phyloP scores from a whole-genome alignment of 495 filamentous ascomycete genomes.

The Cairneyella variabilis region DNA sequence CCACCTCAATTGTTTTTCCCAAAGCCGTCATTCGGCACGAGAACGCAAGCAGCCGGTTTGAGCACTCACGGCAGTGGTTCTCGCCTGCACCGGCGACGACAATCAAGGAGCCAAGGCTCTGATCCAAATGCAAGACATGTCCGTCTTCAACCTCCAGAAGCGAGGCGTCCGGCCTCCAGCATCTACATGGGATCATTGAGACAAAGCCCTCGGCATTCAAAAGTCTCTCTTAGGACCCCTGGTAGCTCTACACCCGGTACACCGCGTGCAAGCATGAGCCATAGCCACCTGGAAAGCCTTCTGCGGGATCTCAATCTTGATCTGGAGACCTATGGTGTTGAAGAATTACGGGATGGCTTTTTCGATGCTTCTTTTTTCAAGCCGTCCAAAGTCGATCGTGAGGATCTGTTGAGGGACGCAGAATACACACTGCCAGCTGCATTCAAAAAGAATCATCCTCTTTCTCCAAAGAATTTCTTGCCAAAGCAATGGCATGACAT shows the following conservation, averaged over 20 bases:
- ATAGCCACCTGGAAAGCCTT: constrained; percentile 34
- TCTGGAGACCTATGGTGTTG: constrained; percentile 47
- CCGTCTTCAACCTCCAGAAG: constrained; percentile 7
- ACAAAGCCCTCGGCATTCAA: constrained; percentile 8
- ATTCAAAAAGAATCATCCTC: constrained; percentile 35
- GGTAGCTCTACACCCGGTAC: constrained; percentile 22
- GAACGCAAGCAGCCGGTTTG: constrained; percentile 1
- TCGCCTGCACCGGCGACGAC: constrained; percentile 11
- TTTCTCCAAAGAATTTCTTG: constrained; percentile 41
- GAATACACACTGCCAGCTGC: constrained; percentile 34
- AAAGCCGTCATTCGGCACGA: constrained; percentile 6
- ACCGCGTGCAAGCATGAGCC: constrained; percentile 28
- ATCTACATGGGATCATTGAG: constrained; percentile 33
- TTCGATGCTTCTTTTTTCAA: constrained; percentile 54
- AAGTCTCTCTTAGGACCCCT: constrained; percentile 12
- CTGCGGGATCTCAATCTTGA: constrained; percentile 36
- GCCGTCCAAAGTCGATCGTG: constrained; percentile 34
- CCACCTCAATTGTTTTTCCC: constrained; percentile 8
- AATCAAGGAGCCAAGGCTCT: constrained; percentile 8
- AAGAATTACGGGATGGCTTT: constrained; percentile 54
- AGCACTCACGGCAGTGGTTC: neutral
- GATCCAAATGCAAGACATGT: constrained; percentile 18
- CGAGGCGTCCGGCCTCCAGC: constrained; percentile 20
- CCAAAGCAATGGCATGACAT: constrained; percentile 40
- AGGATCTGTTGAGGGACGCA: constrained; percentile 34